Evolutionary conservation across 2,329 filamentous ascomycete species (phyloP).

Genomic region (Dothideomycetidae sp.): DNA sequence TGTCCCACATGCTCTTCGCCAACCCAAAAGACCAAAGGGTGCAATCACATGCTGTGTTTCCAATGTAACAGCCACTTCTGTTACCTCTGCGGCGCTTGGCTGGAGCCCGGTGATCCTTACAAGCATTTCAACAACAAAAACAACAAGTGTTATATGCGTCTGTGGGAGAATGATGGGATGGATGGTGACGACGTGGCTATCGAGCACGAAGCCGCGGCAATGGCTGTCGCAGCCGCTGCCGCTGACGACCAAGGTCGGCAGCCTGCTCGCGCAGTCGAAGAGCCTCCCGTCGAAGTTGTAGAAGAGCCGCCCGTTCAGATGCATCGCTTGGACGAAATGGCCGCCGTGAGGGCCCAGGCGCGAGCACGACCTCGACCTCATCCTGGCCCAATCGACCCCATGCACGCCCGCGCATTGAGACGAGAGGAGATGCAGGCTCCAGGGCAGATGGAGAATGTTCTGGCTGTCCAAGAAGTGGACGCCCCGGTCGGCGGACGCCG

Average conservation of each 20-base stretch:
- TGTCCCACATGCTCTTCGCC: slow-evolving; percentile 80
- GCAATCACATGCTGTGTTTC: slow-evolving; percentile 93
- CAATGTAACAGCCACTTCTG: slow-evolving; percentile 88
- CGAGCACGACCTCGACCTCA: slow-evolving; percentile 3
- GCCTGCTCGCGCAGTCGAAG: too few species aligned
- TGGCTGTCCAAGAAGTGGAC: background rate
- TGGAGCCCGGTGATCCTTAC: slow-evolving; percentile 70
- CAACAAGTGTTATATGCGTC: slow-evolving; percentile 57
- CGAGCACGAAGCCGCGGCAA: slow-evolving; percentile 27
- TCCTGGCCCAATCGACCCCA: slow-evolving; percentile 7
- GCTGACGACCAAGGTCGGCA: slow-evolving; percentile 21
- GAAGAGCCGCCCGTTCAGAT: too few species aligned
- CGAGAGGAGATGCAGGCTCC: background rate
- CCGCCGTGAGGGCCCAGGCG: slow-evolving; percentile 9
- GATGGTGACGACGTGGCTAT: slow-evolving; percentile 50
- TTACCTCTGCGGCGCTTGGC: slow-evolving; percentile 82
- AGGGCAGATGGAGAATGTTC: background rate
- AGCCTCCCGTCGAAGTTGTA: too few species aligned
- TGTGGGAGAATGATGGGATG: slow-evolving; percentile 90
- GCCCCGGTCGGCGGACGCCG: background rate
- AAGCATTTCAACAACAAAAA: slow-evolving; percentile 69
- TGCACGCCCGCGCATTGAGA: slow-evolving; percentile 3
- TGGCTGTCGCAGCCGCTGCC: slow-evolving; percentile 19
- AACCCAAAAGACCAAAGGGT: slow-evolving; percentile 81
- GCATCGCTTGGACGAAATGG: too few species aligned